Evolutionary conservation across 2,329 filamentous ascomycete species (phyloP), one percentile per base, ranked within the genome.

Genomic region (Acrocalymma vagum): DNA sequence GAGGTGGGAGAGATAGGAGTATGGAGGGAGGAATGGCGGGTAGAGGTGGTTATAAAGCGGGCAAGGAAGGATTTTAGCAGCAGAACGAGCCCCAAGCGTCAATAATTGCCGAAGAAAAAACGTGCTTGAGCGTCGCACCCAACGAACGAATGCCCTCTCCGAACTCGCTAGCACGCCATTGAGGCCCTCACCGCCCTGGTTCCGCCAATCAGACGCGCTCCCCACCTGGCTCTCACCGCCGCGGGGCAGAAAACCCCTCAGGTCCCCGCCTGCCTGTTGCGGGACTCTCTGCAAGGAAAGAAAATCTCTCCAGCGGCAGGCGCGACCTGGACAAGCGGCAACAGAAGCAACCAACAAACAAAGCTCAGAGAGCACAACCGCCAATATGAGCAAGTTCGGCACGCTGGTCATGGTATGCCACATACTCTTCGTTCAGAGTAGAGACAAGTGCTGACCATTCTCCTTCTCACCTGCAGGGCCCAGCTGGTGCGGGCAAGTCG

Each of bases 401-500:
- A 86, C 90, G 53, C 86, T 97, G 73, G 86, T 97, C 47, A 96
- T 97, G 87, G 92, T 63, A 51, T 15, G 53, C 13, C 0, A 13
- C 33, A 24, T 14, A 15, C 23, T 37, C 31, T 8, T 9, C 18
- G 9, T 17, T 1, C 4, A n/a, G 15, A 27, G 24, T 26, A 9
- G 10, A 24, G 21, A 35, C 21, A 18, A 11, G 20, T 28, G 11
- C 33, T 47, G 33, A 17, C 14, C 17, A 26, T 21, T 15, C 22
- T 20, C 5, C 13, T n/a, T 14, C 15, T 10, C 38, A 8, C 20
- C 4, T 9, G 2, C 34, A 67, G 63, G 94, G 94, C 69, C 94
- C 93, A 46, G 93, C 94, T 14, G 94, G 92, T 55, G 92, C 91
- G 15, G 94, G 94, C 74, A 99, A 96, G 82, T 95, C 92, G 18